A percentile compares a stretch with the other conserved stretches of the same genome.
Conservation (phyloP, 768 basidiomycete genomes). For the Termitomyces sp. region DNA sequence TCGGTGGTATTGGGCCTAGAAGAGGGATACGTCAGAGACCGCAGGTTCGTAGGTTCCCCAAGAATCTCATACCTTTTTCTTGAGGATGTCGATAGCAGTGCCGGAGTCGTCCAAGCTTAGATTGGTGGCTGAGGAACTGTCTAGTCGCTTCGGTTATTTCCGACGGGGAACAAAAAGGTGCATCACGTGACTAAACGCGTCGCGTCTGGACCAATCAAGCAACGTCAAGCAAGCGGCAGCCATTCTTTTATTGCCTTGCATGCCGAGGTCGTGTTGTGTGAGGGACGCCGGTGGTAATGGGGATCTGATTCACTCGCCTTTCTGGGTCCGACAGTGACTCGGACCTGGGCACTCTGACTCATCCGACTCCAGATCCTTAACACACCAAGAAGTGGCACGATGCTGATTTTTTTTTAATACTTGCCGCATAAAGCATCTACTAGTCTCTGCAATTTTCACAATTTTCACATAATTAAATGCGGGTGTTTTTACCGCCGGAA, state of each 20-base stretch:
- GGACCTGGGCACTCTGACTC: not conserved
- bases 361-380: not conserved
- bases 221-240: not conserved
- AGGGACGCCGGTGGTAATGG: not conserved
- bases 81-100: constrained; percentile 57
- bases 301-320: not conserved
- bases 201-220: not conserved
- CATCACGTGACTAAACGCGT: constrained; percentile 6
- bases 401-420: not conserved
- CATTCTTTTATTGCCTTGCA: not conserved
- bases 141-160: constrained; percentile 28
- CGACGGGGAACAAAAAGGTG: constrained; percentile 13
- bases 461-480: not conserved
- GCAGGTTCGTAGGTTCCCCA: constrained; percentile 1
- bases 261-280: not conserved
- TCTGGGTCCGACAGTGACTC: no score
- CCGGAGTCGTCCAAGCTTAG: constrained; percentile 22
- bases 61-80: constrained; percentile 27
- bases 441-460: not conserved
- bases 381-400: not conserved
- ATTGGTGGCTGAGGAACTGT: constrained; percentile 33
- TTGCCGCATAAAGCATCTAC: not conserved
- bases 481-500: not conserved
- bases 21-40: constrained; percentile 1
- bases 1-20: constrained; percentile 16